Conservation (phyloP, 768 basidiomycete species). For the Xerocomus spinulosus region DNA sequence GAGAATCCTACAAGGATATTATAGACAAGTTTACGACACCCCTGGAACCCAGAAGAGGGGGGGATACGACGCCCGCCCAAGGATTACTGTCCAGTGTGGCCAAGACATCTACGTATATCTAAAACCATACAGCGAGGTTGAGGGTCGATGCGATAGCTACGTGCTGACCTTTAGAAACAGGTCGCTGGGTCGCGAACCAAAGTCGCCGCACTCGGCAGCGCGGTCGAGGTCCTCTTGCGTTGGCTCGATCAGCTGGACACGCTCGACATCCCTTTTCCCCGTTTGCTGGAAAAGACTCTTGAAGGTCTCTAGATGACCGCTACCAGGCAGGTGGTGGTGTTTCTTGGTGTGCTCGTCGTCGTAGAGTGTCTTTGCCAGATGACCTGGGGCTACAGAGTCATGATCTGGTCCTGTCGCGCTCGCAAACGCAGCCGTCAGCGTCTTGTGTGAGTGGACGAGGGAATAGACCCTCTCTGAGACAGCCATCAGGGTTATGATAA, state of each 20-base stretch:
- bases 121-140: neutral
- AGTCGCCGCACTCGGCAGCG: constrained; percentile 47
- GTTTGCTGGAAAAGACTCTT: constrained; percentile 16
- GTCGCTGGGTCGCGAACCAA: constrained; percentile 50
- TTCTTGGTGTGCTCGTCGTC: constrained; percentile 27
- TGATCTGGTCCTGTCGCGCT: constrained; percentile 28
- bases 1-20: constrained; percentile 45
- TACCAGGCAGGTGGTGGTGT: constrained; percentile 17
- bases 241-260: constrained; percentile 22
- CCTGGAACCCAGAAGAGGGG: constrained; percentile 56
- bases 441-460: constrained; percentile 31
- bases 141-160: neutral
- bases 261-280: constrained; percentile 15
- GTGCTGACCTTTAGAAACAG: constrained; percentile 55
- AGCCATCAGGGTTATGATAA: constrained; percentile 14
- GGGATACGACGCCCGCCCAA: constrained; percentile 54
- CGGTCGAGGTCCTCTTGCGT: constrained; percentile 42
- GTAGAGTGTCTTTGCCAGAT: constrained; percentile 40
- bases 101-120: constrained; percentile 64
- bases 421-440: constrained; percentile 41
- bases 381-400: constrained; percentile 24
- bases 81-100: constrained; percentile 53
- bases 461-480: constrained; percentile 31
- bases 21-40: constrained; percentile 61
- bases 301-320: constrained; percentile 16